phyloP scores from a whole-genome alignment of 1,139 yeast species.

The Debaryomycetaceae sp. region DNA sequence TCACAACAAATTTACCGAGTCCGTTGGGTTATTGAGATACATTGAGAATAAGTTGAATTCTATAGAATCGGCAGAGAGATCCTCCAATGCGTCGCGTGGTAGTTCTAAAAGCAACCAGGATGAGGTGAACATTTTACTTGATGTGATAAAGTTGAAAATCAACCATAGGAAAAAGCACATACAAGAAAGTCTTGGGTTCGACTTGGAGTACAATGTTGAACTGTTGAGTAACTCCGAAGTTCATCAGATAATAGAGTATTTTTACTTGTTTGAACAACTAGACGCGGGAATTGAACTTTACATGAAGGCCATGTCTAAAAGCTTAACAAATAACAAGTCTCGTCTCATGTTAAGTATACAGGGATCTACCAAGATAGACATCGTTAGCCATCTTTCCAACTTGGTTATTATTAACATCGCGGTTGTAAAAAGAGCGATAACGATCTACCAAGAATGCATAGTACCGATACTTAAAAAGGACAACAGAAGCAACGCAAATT shows the following conservation, averaged over 20 bases:
- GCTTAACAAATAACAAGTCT: constrained; percentile 32
- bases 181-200: constrained; percentile 37
- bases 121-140: constrained; percentile 38
- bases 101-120: constrained; percentile 12
- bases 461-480: constrained; percentile 31
- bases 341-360: constrained; percentile 40
- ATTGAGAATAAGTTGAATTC: constrained; percentile 32
- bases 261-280: constrained; percentile 34
- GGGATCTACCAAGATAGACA: constrained; percentile 45
- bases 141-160: constrained; percentile 40
- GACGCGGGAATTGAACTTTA: constrained; percentile 38
- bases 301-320: constrained; percentile 33
- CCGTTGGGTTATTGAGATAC: constrained; percentile 50
- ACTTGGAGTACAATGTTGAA: constrained; percentile 33
- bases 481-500: constrained; percentile 27
- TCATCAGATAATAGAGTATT: constrained; percentile 31
- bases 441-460: constrained; percentile 31
- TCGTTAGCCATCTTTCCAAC: constrained; percentile 43
- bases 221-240: constrained; percentile 30
- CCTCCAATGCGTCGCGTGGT: constrained; percentile 5
- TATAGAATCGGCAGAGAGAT: constrained; percentile 17
- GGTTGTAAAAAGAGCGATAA: constrained; percentile 34
- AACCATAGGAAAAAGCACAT: constrained; percentile 34
- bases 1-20: constrained; percentile 53
- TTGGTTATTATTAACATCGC: constrained; percentile 41